Evolutionary conservation across 2,329 filamentous ascomycete genomes (phyloP).

Genomic region (Parastagonospora nodorum): DNA sequence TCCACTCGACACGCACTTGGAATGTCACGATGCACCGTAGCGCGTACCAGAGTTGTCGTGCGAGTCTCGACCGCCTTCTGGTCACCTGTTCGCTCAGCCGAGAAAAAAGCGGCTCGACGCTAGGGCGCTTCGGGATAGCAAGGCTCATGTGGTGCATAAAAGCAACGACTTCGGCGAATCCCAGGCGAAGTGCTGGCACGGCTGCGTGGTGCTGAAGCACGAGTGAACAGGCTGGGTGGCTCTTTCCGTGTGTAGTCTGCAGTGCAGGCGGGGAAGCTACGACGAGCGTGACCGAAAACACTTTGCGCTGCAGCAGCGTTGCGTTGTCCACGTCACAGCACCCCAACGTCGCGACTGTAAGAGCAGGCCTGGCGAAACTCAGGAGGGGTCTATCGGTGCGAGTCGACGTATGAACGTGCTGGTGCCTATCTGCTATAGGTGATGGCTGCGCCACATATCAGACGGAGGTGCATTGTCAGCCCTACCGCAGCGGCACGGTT

Average conservation of each 20-base stretch:
- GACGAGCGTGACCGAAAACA: not conserved
- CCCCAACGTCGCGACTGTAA: not conserved
- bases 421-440: not conserved
- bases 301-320: not conserved
- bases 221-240: not conserved
- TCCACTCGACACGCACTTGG: too few relatives aligned
- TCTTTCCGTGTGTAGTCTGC: too few relatives aligned
- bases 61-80: slow-evolving; percentile 22
- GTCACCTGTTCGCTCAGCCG: slow-evolving; percentile 20
- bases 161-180: slow-evolving; percentile 12
- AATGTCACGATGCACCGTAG: slow-evolving; percentile 14
- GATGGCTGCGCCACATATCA: slow-evolving; percentile 3
- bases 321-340: slow-evolving; percentile 2
- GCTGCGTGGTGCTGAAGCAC: not conserved
- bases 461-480: slow-evolving; percentile 19
- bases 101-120: slow-evolving; percentile 14
- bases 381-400: not conserved
- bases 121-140: slow-evolving; percentile 11
- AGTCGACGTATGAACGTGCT: not conserved
- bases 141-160: slow-evolving; percentile 21
- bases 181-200: slow-evolving; percentile 1
- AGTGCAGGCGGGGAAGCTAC: not conserved
- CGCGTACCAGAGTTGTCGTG: slow-evolving; percentile 8
- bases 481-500: slow-evolving; percentile 9
- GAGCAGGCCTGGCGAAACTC: not conserved